phyloP scores from a whole-genome alignment of 2,329 filamentous ascomycete species.

The Aspergillus vadensis region DNA sequence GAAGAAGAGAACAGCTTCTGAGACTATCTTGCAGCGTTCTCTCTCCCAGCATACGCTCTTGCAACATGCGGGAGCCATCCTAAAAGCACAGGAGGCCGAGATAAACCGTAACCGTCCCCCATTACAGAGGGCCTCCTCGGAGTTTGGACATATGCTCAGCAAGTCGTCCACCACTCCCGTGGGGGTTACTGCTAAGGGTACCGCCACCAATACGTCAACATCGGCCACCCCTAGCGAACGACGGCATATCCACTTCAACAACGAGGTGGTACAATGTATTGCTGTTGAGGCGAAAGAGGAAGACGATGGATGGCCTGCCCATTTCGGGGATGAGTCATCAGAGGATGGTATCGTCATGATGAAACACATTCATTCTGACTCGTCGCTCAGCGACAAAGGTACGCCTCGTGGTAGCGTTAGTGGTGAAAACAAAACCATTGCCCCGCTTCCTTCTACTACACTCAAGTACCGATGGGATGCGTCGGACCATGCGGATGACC shows the following conservation, averaged over 20 bases:
- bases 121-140: slow-evolving; percentile 57
- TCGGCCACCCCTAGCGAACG: slow-evolving; percentile 68
- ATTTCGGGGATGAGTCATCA: slow-evolving; percentile 63
- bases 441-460: slow-evolving; percentile 82
- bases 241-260: slow-evolving; percentile 94
- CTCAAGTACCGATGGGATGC: slow-evolving; percentile 81
- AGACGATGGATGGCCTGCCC: slow-evolving; percentile 39
- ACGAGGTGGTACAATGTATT: slow-evolving; percentile 93
- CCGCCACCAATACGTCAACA: slow-evolving; percentile 67
- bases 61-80: slow-evolving; percentile 82
- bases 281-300: slow-evolving; percentile 83
- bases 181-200: slow-evolving; percentile 46
- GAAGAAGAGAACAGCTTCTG: slow-evolving; percentile 95
- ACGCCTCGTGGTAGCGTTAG: slow-evolving; percentile 59
- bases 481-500: slow-evolving; percentile 71
- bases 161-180: slow-evolving; percentile 9
- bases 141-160: slow-evolving; percentile 65
- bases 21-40: slow-evolving; percentile 88
- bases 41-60: slow-evolving; percentile 84
- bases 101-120: slow-evolving; percentile 55
- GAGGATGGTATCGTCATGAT: slow-evolving; percentile 82
- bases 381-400: slow-evolving; percentile 55
- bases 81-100: slow-evolving; percentile 76
- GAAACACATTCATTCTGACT: slow-evolving; percentile 61
- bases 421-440: slow-evolving; percentile 79